A percentile compares a stretch with the other conserved stretches of the same genome.
Evolutionary conservation across 2,329 filamentous ascomycete genomes (phyloP).

Genomic region (Raffaelea deltoideospora): DNA sequence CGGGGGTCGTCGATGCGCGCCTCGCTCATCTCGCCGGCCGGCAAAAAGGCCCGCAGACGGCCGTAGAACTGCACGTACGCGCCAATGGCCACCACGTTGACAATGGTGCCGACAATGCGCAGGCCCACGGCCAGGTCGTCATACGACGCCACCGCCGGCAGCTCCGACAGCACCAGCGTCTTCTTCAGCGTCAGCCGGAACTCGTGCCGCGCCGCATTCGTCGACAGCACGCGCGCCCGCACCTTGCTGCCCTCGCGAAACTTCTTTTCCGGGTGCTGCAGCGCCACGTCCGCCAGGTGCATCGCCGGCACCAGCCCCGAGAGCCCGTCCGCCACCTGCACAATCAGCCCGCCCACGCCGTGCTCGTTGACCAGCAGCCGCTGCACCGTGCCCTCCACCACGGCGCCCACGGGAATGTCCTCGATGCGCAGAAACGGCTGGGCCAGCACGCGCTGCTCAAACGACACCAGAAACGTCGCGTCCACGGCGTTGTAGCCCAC

Average conservation of each 20-base stretch:
- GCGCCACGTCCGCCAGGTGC: constrained; percentile 73
- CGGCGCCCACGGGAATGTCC: constrained; percentile 67
- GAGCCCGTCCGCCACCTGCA: constrained; percentile 76
- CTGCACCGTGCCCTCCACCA: constrained; percentile 72
- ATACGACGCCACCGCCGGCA: constrained; percentile 63
- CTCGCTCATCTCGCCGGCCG: constrained; percentile 95
- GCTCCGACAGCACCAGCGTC: constrained; percentile 78
- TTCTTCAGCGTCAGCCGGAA: constrained; percentile 89
- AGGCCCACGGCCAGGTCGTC: constrained; percentile 57
- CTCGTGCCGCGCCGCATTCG: constrained; percentile 58
- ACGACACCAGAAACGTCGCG: constrained; percentile 69
- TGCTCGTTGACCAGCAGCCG: constrained; percentile 64
- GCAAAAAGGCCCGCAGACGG: constrained; percentile 68
- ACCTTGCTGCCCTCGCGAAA: constrained; percentile 77
- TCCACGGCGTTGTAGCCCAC: constrained; percentile 80
- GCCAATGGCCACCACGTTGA: constrained; percentile 63
- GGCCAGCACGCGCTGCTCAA: constrained; percentile 68
- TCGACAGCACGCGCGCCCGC: constrained; percentile 73
- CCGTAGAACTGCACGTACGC: constrained; percentile 92
- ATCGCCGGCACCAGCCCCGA: constrained; percentile 76
- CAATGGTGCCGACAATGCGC: constrained; percentile 73
- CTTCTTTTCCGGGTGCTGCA: constrained; percentile 92
- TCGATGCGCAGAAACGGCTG: constrained; percentile 86
- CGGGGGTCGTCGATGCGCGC: constrained; percentile 81
- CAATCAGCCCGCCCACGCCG: constrained; percentile 68